A percentile compares a stretch with the other conserved stretches of the same genome.
Evolutionary conservation across 495 filamentous ascomycete species (phyloP).

Genomic region (Neurospora sublineolata): DNA sequence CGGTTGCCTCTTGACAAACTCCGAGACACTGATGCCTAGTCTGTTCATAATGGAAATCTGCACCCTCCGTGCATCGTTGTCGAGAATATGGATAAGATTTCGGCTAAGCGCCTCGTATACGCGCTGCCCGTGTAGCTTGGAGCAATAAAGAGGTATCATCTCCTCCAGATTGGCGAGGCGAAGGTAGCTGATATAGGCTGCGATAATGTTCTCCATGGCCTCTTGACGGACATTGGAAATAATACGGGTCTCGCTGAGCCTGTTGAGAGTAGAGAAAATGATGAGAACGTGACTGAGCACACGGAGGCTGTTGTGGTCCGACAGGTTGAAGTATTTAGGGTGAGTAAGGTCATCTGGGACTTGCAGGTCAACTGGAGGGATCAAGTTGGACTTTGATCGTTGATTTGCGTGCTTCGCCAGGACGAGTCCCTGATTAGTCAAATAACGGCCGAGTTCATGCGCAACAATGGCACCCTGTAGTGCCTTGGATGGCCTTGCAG

Average conservation of each 20-base stretch:
- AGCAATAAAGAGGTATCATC: slow-evolving; percentile 76
- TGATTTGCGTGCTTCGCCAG: slow-evolving; percentile 43
- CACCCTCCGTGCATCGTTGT: slow-evolving; percentile 33
- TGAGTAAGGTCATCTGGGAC: slow-evolving; percentile 22
- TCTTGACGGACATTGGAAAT: slow-evolving; percentile 14
- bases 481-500: slow-evolving; percentile 46
- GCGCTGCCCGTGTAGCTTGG: slow-evolving; percentile 47
- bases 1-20: slow-evolving; percentile 44
- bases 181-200: slow-evolving; percentile 72
- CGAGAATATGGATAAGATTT: slow-evolving; percentile 43
- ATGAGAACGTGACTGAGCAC: slow-evolving; percentile 50
- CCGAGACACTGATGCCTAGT: slow-evolving; percentile 35
- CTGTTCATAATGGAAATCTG: slow-evolving; percentile 54
- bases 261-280: slow-evolving; percentile 36
- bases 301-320: slow-evolving; percentile 47
- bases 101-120: slow-evolving; percentile 41
- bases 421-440: slow-evolving; percentile 46
- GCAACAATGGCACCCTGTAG: slow-evolving; percentile 57
- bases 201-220: slow-evolving; percentile 53
- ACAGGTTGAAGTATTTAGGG: slow-evolving; percentile 34
- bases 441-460: slow-evolving; percentile 43
- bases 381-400: slow-evolving; percentile 34
- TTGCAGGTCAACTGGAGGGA: slow-evolving; percentile 23
- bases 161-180: slow-evolving; percentile 56
- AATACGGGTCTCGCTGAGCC: slow-evolving; percentile 31